Evolutionary conservation across 176 grass and related monocot genomes (phyloP), one percentile per base, ranked within the genome.

Genomic region (Alopecurus myosuroides): DNA sequence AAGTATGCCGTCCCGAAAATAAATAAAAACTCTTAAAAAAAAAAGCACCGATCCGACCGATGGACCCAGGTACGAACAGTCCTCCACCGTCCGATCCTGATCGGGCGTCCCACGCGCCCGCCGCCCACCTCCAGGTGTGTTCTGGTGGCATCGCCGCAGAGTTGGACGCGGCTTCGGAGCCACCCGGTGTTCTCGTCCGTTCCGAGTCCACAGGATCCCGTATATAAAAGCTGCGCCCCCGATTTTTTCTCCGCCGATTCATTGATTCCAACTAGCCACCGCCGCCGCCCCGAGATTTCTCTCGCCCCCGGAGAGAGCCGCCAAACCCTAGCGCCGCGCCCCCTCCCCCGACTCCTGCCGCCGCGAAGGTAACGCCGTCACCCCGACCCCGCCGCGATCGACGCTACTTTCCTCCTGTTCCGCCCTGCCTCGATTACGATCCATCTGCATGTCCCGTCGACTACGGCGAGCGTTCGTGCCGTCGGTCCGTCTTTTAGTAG

Each of bases 301-400:
- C 19, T 44, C 39, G 3, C 7, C 14, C 7, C 15, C 26, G 50
- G 3, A 23, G 7, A 46, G 39, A 11, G 11, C 42, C 42, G 7
- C 51, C 51, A 40, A 78, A 78, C 76, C 52, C 76, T 78, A 78
- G 76, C 76, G 53, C 15, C n/a, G n/a, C n/a, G n/a, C n/a, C n/a
- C 19, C 28, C 44, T 19, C 5, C 20, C 20, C 46, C 44, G 14
- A n/a, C n/a, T 40, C 35, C 74, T 37, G 35, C 76, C 76, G 52
- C 76, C 76, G 61, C 8, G 4, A 51, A 75, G 72, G 72, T 75
- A 50, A 75, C 17, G 19, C 9, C 45, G 12, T 7, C 72, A 4
- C 18, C 50, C 20, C n/a, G n/a, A n/a, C n/a, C n/a, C n/a, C n/a
- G n/a, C n/a, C 71, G 71, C 72, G 5, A 20, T 50, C 17, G n/a